Evolutionary conservation across 176 grass and related monocot genomes (phyloP), one percentile per base, ranked within the genome.

Genomic region (Paspalum vaginatum): DNA sequence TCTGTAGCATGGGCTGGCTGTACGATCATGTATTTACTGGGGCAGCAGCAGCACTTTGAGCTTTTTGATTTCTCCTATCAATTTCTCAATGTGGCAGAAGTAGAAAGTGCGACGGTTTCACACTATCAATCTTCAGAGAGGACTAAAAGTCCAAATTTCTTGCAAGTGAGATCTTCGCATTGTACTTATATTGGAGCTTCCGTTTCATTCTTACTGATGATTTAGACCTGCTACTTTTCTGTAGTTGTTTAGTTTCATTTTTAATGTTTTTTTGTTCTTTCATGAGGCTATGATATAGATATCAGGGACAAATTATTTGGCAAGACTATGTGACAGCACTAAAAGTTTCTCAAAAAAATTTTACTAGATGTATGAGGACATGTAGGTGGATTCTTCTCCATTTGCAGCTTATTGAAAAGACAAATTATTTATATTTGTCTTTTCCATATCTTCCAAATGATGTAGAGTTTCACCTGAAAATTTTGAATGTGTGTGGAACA

Each of bases 1-100:
- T 95, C 95, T 79, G 95, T 98, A 58, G 95, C 95, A 37, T 98
- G 95, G 95, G 95, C 95, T 81, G 91, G 92, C 14, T 98, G 95
- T 87, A 95, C 95, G 4, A 93, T 95, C 45, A 95, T 98, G 87
- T 98, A 98, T 76, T 95, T 98, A 17, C 88, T 98, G 39, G 92
- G 95, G 73, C 95, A 98, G 75, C 95, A 98, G 69, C 90, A 95
- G 40, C 95, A 98, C 72, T 98, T 95, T 32, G 95, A 98, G 90
- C 90, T 98, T 39, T 98, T 98, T 27, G 95, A 98, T 82, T 98
- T 95, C 75, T 98, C 92, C 50, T 95, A 91, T 60, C 95, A 98
- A 74, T 91, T 95, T 32, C 90, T 98, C 60, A 98, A 95, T 62
- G 92, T 98, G 71, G 92, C 95, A 55, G 95, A 98, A 91, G 90